phyloP scores from a whole-genome alignment of 306 rosid genomes.

The Crotalaria pallida region DNA sequence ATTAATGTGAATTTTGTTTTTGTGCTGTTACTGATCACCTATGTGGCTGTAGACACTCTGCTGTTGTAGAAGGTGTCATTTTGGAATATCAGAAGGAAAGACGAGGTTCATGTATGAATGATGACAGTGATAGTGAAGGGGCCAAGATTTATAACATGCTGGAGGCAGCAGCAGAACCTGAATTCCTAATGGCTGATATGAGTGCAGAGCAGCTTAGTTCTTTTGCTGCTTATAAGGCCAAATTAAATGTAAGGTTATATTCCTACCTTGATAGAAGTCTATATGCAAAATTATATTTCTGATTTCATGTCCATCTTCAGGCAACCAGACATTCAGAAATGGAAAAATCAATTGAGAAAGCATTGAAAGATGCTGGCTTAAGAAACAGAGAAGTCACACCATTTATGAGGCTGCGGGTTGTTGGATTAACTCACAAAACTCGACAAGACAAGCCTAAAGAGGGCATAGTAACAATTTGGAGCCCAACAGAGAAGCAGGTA shows the following conservation, averaged over 20 bases:
- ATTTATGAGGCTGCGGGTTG: constrained; percentile 72
- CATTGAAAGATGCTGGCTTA: constrained; percentile 70
- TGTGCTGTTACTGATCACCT: neutral
- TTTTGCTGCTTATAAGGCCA: constrained; percentile 64
- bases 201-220: constrained; percentile 72
- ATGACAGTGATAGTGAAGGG: constrained; percentile 68
- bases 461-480: constrained; percentile 88
- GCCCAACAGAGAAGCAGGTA: constrained; percentile 86
- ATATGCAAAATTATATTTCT: constrained; percentile 23
- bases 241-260: constrained; percentile 54
- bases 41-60: constrained; percentile 54
- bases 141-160: constrained; percentile 73
- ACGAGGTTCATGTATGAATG: constrained; percentile 27
- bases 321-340: constrained; percentile 62
- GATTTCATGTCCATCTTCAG: constrained; percentile 35
- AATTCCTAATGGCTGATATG: constrained; percentile 90
- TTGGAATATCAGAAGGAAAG: constrained; percentile 60
- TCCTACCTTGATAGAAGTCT: constrained; percentile 20
- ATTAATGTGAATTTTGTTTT: constrained; percentile 14
- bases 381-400: constrained; percentile 63
- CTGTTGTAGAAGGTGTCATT: constrained; percentile 54
- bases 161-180: constrained; percentile 84
- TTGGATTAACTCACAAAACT: constrained; percentile 55
- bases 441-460: constrained; percentile 44
- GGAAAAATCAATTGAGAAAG: constrained; percentile 68